Evolutionary conservation across 2,329 filamentous ascomycete genomes (phyloP), one percentile per base, ranked within the genome.

Genomic region (Fonsecaea multimorphosa): DNA sequence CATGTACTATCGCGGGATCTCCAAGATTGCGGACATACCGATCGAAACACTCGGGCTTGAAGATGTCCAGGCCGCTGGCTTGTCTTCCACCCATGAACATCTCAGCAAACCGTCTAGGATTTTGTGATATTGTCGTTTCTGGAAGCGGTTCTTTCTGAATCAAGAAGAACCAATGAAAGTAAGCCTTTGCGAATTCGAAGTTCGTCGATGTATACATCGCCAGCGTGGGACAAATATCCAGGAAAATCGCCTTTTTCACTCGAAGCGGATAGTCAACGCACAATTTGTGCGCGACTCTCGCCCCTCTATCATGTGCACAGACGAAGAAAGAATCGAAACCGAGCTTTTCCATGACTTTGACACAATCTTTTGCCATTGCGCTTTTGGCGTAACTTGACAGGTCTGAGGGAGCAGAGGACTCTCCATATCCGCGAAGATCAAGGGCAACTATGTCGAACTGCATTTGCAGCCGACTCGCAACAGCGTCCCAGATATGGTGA

Each of bases 141-240:
- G 36, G 54, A 22, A 57, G 32, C 4, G 54, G 56, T 11, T 49
- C 56, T 9, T 59, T 59, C 56, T 59, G 36, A n/a, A 59, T 59
- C 22, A 59, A 31, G 22, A 59, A 44, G 31, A 59, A 59, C 56
- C 56, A 59, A 16, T 46, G 56, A 19, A 59, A 59, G 31, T 44
- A 59, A n/a, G 56, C 29, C 27, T 22, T 31, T 4, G 36, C 56
- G 19, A 59, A 40, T 27, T 36, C 31, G 24, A 57, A 24, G 54
- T 57, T 40, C 7, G 54, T 40, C 32, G 52, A 54, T 9, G 31
- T 27, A n/a, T 40, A 40, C 54, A 40, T 57, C 6, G 54, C 32
- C 54, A 36, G 31, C 1, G 54, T 57, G 31, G 54, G 52, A 54
- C 52, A 54, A 22, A 54, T 40, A n/a, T 57, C 54, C 16, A 57